These are phyloP conservation scores for Vitis hybrid DNA, from an alignment of 177 flowering plant genomes.

Conservation along the genomic window DNA sequence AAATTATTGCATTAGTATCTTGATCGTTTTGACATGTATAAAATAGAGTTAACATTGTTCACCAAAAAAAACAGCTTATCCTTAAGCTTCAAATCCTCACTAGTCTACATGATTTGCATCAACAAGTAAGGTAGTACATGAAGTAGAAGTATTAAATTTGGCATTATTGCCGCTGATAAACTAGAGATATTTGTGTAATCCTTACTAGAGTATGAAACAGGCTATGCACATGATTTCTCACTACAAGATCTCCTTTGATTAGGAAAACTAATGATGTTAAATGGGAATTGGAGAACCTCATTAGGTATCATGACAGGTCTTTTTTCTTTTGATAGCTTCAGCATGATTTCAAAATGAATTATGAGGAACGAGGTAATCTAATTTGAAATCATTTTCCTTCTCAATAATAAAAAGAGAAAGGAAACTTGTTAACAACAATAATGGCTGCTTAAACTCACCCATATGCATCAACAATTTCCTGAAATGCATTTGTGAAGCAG, in stretches of 20 bases:
- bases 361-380: too few species aligned
- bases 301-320: too few species aligned
- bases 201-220: too few species aligned
- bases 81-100: background rate
- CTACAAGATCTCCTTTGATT: too few species aligned
- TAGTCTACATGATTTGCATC: background rate
- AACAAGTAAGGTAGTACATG: background rate
- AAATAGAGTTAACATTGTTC: background rate
- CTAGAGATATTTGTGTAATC: too few species aligned
- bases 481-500: conserved; percentile 78
- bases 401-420: background rate
- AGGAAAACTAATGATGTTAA: too few species aligned
- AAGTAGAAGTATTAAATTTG: background rate
- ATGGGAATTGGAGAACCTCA: too few species aligned
- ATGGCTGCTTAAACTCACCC: conserved; percentile 54
- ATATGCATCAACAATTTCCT: conserved; percentile 98
- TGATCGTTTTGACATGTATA: background rate
- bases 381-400: background rate
- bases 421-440: background rate
- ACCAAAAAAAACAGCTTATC: background rate
- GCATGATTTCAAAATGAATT: too few species aligned
- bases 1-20: conserved; percentile 20
- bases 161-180: background rate
- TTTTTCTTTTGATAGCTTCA: too few species aligned
- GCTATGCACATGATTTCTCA: too few species aligned